These are phyloP conservation scores for Aspergillus sclerotioniger DNA, from an alignment of 495 filamentous ascomycete species.

Conservation along the genomic window DNA sequence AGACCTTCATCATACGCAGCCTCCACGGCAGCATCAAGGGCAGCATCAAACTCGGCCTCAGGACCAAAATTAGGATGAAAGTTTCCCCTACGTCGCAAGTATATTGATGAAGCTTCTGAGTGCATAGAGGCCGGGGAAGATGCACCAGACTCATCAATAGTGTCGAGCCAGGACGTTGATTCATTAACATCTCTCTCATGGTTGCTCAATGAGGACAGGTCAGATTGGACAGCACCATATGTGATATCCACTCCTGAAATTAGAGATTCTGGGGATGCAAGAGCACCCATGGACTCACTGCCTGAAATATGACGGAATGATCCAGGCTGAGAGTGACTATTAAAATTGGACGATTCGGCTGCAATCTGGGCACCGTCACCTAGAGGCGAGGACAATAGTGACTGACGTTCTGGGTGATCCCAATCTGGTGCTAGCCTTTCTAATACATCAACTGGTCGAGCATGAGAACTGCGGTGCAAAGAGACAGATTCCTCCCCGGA, in stretches of 20 bases:
- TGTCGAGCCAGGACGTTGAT: slow-evolving; percentile 91
- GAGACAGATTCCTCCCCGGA: slow-evolving; percentile 4
- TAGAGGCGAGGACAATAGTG: slow-evolving; percentile 33
- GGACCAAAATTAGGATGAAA: slow-evolving; percentile 69
- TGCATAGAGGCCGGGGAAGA: slow-evolving; percentile 80
- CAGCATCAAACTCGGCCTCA: slow-evolving; percentile 92
- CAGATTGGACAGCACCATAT: slow-evolving; percentile 24
- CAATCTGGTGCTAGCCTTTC: slow-evolving; percentile 23
- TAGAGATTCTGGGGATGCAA: slow-evolving; percentile 3
- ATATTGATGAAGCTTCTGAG: slow-evolving; percentile 70
- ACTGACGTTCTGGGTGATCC: slow-evolving; percentile 42
- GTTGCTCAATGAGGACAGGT: slow-evolving; percentile 29
- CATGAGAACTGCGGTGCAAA: slow-evolving; percentile 19
- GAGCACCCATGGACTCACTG: slow-evolving; percentile 8
- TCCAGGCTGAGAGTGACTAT: slow-evolving; percentile 10
- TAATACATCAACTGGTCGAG: slow-evolving; percentile 22
- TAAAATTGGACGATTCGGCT: slow-evolving; percentile 8
- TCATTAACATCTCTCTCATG: slow-evolving; percentile 55
- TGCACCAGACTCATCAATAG: slow-evolving; percentile 90
- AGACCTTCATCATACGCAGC: slow-evolving; percentile 93
- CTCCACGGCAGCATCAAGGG: slow-evolving; percentile 92
- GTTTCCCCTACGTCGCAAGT: slow-evolving; percentile 64
- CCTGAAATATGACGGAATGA: slow-evolving; percentile 7
- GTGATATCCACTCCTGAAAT: slow-evolving; percentile 10
- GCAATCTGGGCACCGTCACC: slow-evolving; percentile 6